Evolutionary conservation across 176 grass and related monocot species (phyloP).

Genomic region (Carex cristatella): DNA sequence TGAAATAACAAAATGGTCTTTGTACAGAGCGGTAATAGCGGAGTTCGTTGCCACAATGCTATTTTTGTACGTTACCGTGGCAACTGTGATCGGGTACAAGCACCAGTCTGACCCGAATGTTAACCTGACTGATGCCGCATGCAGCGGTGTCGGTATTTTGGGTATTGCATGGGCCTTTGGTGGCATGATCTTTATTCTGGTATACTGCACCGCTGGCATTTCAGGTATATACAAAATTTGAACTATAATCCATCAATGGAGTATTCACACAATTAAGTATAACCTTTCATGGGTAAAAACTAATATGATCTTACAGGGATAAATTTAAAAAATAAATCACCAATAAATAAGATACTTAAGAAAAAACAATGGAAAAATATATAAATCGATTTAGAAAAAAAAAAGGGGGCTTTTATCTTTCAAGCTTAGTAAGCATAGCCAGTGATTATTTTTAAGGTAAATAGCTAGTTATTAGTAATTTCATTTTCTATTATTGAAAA

Average conservation of each 20-base stretch:
- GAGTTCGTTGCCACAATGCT: slow-evolving; percentile 87
- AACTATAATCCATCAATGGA: background rate
- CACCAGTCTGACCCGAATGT: slow-evolving; percentile 52
- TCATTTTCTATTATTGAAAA: background rate
- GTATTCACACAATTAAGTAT: background rate
- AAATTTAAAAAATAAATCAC: background rate
- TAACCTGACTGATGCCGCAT: slow-evolving; percentile 40
- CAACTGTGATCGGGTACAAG: slow-evolving; percentile 84
- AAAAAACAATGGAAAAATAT: background rate
- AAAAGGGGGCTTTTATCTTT: background rate
- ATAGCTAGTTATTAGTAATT: background rate
- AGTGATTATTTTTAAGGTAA: background rate
- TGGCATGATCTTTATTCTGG: slow-evolving; percentile 98
- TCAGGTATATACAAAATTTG: slow-evolving; percentile 30
- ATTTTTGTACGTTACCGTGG: slow-evolving; percentile 84
- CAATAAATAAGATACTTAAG: background rate
- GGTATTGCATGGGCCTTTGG: slow-evolving; percentile 99
- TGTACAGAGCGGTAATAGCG: slow-evolving; percentile 79
- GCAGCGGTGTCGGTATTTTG: slow-evolving; percentile 76
- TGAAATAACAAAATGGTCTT: slow-evolving; percentile 82
- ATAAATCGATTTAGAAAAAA: background rate
- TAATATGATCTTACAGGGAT: background rate
- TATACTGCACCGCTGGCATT: slow-evolving; percentile 96
- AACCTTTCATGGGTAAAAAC: no score
- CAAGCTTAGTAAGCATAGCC: background rate